Evolutionary conservation across 2,329 filamentous ascomycete genomes (phyloP).

Genomic region (Pseudogymnoascus sp.): DNA sequence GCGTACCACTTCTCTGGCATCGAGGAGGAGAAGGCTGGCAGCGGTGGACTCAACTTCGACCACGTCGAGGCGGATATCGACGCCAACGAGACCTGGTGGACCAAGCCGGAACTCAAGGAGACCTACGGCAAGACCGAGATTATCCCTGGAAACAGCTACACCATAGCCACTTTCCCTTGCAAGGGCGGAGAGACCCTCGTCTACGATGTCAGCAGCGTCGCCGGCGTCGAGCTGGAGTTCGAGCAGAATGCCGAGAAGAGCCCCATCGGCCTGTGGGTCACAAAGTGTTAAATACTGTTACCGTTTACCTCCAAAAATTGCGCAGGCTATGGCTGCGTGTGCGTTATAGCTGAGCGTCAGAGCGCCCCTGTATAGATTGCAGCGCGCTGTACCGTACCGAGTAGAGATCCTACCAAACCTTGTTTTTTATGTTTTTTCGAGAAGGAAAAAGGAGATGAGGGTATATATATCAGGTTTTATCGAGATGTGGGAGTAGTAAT

Average conservation of each 20-base stretch:
- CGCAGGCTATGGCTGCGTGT: neutral
- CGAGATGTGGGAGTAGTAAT: neutral
- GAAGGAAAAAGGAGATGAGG: neutral
- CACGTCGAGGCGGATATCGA: constrained; percentile 20
- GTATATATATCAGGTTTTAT: constrained; percentile 6
- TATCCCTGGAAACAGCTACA: constrained; percentile 28
- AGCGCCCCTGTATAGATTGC: constrained; percentile 6
- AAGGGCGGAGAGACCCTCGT: constrained; percentile 18
- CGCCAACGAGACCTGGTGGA: constrained; percentile 20
- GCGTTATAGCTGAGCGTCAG: constrained; percentile 2
- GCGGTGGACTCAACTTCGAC: constrained; percentile 27
- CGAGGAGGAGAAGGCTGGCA: constrained; percentile 23
- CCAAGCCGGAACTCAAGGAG: constrained; percentile 17
- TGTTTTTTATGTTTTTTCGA: neutral
- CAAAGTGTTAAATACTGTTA: constrained; percentile 11
- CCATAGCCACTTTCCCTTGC: constrained; percentile 26
- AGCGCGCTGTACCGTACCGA: neutral
- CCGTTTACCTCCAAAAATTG: neutral
- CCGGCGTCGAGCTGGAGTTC: constrained; percentile 25
- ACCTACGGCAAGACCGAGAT: constrained; percentile 27
- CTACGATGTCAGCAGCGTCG: constrained; percentile 20
- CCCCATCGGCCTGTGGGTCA: constrained; percentile 25
- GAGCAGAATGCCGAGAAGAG: constrained; percentile 22
- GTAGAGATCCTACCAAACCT: neutral
- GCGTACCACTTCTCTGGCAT: constrained; percentile 26